Evolutionary conservation across 2,329 filamentous ascomycete species (phyloP), one percentile per base, ranked within the genome.

Genomic region (Talaromyces rugulosus): DNA sequence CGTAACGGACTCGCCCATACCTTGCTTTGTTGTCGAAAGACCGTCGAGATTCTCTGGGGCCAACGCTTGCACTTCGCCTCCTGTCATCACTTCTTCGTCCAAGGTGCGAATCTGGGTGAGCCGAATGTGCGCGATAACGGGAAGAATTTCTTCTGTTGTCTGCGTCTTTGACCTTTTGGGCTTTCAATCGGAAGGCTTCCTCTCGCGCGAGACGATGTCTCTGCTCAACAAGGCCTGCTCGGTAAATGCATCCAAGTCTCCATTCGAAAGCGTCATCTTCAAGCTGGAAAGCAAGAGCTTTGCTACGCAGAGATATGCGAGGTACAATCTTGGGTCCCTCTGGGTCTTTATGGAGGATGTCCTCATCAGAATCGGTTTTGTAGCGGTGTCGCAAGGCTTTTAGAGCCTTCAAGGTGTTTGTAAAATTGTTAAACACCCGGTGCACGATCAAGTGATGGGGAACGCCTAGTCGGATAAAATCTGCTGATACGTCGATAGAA

Each of bases 261-360:
- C 93, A 99, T 74, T 99, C 95, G 70, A 99, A 99, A 0, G 91
- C 89, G 56, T 95, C 94, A 73, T 99, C 95, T 76, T 99, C 95
- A 40, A 99, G 82, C 71, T 98, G 94, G 63, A 99, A 94, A 2
- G 96, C 78, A 28, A 99, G 82, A 5, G 90, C 90, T 68, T 90
- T 90, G 60, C 89, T 89, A 58, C 92, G 87, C 9, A 99, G 67
- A 0, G 92, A 94, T 27, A 99, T 81, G 71, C 91, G 94, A 1
- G 95, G 95, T 0, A 99, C 87, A 53, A 86, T 81, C 73, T 96
- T 98, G 0, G 96, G 92, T 0, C 84, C 88, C 75, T 96, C 92
- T 0, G 95, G 92, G 9, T 85, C 84, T 75, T 96, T 97, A 16
- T 90, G 87, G 2, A 96, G 81, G 40, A 96, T 89, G 72, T 96